These are phyloP conservation scores for Phytophthora uliginosa DNA, from an alignment of 352 stramenopile genomes.

Conservation along the genomic window DNA sequence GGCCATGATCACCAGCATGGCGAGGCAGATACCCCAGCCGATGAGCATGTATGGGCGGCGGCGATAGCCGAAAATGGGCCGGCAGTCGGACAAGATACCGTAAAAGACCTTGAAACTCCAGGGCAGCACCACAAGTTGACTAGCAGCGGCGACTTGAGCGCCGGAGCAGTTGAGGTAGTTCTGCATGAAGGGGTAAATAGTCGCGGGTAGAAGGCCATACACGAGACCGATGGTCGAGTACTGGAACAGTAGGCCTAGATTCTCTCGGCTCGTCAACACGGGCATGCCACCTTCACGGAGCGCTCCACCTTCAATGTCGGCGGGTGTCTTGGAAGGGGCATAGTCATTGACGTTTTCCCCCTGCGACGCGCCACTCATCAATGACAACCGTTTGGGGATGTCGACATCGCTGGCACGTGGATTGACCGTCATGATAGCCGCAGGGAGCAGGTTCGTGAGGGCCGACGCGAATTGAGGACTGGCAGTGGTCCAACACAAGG, in stretches of 20 bases:
- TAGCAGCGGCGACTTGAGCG: constrained; percentile 44
- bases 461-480: not conserved
- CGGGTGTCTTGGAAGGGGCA: constrained; percentile 22
- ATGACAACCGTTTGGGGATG: constrained; percentile 30
- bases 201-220: constrained; percentile 46
- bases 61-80: constrained; percentile 56
- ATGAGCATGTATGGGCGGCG: constrained; percentile 43
- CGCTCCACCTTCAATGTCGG: constrained; percentile 35
- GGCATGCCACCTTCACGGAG: constrained; percentile 37
- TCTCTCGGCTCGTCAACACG: constrained; percentile 38
- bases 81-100: constrained; percentile 59
- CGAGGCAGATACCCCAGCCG: constrained; percentile 50
- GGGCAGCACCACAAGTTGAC: constrained; percentile 56
- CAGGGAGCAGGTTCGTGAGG: not conserved
- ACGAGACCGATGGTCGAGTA: constrained; percentile 51
- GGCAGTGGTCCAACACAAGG: not conserved
- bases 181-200: constrained; percentile 56
- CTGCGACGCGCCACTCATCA: constrained; percentile 35
- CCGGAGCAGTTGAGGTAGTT: constrained; percentile 52
- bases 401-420: constrained; percentile 18
- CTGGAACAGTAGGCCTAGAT: constrained; percentile 48
- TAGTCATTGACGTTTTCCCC: constrained; percentile 34
- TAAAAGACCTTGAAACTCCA: constrained; percentile 79
- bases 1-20: constrained; percentile 37
- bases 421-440: not conserved